phyloP scores from a whole-genome alignment of 2,329 filamentous ascomycete genomes.

The Cercospora sojina region DNA sequence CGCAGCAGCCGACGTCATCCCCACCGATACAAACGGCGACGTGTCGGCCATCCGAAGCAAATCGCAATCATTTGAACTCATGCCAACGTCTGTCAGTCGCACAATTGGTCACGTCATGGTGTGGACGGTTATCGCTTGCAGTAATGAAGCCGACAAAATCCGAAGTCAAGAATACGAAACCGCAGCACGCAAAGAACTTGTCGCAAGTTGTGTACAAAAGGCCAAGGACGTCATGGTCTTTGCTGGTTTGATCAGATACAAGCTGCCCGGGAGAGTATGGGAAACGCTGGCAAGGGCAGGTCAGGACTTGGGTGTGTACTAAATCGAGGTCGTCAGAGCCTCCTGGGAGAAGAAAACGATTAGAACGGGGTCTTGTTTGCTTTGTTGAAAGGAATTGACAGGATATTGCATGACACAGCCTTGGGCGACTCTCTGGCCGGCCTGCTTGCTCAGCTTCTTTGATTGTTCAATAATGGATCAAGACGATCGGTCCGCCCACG shows the following conservation, averaged over 20 bases:
- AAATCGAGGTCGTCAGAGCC: neutral
- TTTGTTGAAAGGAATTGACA: neutral
- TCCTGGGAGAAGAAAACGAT: neutral
- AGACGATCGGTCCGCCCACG: neutral
- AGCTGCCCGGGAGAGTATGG: slow-evolving; percentile 81
- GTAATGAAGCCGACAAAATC: slow-evolving; percentile 71
- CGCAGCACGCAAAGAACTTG: slow-evolving; percentile 53
- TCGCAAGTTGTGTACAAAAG: slow-evolving; percentile 71
- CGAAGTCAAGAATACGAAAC: slow-evolving; percentile 68
- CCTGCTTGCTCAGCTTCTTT: neutral
- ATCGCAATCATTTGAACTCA: slow-evolving; percentile 75
- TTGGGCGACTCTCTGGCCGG: neutral
- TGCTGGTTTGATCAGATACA: slow-evolving; percentile 86
- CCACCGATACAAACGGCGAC: slow-evolving; percentile 71
- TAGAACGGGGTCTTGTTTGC: neutral
- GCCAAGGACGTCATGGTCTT: slow-evolving; percentile 91
- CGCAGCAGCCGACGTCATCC: slow-evolving; percentile 69
- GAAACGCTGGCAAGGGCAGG: slow-evolving; percentile 83
- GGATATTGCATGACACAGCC: neutral
- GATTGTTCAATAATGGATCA: neutral
- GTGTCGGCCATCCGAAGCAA: slow-evolving; percentile 74
- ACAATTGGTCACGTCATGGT: slow-evolving; percentile 89
- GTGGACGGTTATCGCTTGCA: slow-evolving; percentile 89
- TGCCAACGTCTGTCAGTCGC: slow-evolving; percentile 78
- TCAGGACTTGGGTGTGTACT: slow-evolving; percentile 55